These are phyloP conservation scores for Agaricus sinodeliciosus DNA, from an alignment of 768 basidiomycete genomes.

Conservation along the genomic window DNA sequence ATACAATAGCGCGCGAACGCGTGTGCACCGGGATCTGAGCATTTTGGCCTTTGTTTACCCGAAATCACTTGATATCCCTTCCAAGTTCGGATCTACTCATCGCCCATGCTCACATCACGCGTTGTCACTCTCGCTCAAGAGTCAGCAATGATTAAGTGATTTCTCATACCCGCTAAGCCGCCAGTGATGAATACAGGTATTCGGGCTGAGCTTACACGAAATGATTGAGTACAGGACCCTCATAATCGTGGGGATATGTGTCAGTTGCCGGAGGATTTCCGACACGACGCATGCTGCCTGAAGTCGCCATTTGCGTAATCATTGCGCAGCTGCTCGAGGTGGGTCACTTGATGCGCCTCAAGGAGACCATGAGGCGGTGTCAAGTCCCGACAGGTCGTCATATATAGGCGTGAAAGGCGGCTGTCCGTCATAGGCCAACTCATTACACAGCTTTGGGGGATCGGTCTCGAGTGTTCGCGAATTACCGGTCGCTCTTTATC, in stretches of 20 bases:
- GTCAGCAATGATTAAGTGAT: background rate
- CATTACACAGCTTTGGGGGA: background rate
- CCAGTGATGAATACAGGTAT: background rate
- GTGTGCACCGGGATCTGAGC: background rate
- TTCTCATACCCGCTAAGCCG: background rate
- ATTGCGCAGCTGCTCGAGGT: background rate
- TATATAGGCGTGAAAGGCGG: background rate
- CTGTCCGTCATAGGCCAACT: constrained; percentile 1
- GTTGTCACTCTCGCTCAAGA: background rate
- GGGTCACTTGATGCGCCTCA: constrained; percentile 13
- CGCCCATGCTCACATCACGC: constrained; percentile 1
- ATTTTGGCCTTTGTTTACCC: background rate
- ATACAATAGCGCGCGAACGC: background rate
- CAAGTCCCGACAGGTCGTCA: constrained; percentile 4
- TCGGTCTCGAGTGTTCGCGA: background rate
- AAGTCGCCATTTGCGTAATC: background rate
- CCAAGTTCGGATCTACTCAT: background rate
- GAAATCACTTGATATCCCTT: background rate
- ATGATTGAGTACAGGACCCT: background rate
- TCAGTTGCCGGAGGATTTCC: constrained; percentile 4
- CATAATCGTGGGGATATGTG: no score
- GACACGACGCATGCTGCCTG: background rate
- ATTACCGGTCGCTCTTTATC: background rate
- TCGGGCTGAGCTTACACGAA: background rate
- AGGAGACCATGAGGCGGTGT: background rate